Evolutionary conservation across 371 early-diverging fungal species (phyloP).

Genomic region (Apophysomyces trapeziformis): DNA sequence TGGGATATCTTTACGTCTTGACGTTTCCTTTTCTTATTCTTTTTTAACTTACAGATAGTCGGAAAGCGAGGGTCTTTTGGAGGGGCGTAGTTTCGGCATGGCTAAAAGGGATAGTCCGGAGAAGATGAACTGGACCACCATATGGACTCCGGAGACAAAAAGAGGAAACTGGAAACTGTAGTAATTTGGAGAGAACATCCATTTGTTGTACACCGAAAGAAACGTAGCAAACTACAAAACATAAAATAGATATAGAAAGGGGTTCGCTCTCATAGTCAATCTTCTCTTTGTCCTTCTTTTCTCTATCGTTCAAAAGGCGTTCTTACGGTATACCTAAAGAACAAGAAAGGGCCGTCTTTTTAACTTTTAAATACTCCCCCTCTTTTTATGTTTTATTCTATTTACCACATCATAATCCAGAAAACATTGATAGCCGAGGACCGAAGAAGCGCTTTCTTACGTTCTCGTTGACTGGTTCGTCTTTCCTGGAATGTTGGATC

Average conservation of each 20-base stretch:
- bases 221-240: conserved; percentile 60
- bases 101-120: conserved; percentile 58
- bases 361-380: no score
- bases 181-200: conserved; percentile 80
- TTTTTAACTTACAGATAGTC: conserved; percentile 61
- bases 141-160: conserved; percentile 77
- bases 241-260: no score
- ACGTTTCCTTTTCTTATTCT: not conserved
- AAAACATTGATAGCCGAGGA: conserved; percentile 43
- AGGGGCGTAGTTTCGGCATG: conserved; percentile 61
- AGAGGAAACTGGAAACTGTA: conserved; percentile 82
- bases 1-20: no score
- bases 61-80: conserved; percentile 47
- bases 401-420: conserved; percentile 54
- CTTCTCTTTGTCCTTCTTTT: not conserved
- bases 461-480: conserved; percentile 7
- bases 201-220: conserved; percentile 87
- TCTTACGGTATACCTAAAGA: conserved; percentile 39
- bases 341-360: no score
- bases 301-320: not conserved
- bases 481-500: conserved; percentile 18
- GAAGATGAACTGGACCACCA: conserved; percentile 72
- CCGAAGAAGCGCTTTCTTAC: conserved; percentile 32
- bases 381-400: not conserved
- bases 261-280: not conserved